A percentile compares a stretch with the other conserved stretches of the same genome.
Evolutionary conservation across 768 basidiomycete genomes (phyloP).

Genomic region (Boletus bicolor): DNA sequence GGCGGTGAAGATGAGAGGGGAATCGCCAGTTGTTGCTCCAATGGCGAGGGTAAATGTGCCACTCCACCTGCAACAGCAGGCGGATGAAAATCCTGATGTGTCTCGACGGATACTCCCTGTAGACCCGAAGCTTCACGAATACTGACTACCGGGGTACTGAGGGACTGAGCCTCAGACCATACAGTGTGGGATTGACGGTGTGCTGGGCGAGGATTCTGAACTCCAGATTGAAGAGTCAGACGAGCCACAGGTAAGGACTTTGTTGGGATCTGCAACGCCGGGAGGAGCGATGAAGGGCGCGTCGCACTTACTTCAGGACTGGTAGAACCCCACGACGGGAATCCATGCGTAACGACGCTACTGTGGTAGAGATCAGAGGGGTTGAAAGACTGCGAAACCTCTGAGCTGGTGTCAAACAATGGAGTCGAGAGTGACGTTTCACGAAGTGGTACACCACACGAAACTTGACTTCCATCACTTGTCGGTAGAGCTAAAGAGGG

Average conservation of each 20-base stretch:
- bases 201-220: background rate
- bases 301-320: background rate
- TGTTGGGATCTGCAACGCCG: background rate
- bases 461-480: background rate
- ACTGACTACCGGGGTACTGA: background rate
- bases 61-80: background rate
- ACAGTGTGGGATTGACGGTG: background rate
- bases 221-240: background rate
- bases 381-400: constrained; percentile 1
- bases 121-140: background rate
- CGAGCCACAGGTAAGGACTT: background rate
- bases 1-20: constrained; percentile 1
- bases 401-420: background rate
- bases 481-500: background rate
- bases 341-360: constrained; percentile 4
- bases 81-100: background rate
- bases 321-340: constrained; percentile 3
- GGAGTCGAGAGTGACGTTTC: constrained; percentile 5
- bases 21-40: background rate
- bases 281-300: background rate
- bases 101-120: background rate
- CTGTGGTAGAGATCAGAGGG: constrained; percentile 19
- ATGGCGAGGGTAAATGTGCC: background rate
- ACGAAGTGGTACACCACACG: background rate
- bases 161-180: background rate